Percentiles rank a stretch among this genome's conserved stretches.
phyloP scores from a whole-genome alignment of 345 rosid species.

The Diplotaxis tenuifolia region DNA sequence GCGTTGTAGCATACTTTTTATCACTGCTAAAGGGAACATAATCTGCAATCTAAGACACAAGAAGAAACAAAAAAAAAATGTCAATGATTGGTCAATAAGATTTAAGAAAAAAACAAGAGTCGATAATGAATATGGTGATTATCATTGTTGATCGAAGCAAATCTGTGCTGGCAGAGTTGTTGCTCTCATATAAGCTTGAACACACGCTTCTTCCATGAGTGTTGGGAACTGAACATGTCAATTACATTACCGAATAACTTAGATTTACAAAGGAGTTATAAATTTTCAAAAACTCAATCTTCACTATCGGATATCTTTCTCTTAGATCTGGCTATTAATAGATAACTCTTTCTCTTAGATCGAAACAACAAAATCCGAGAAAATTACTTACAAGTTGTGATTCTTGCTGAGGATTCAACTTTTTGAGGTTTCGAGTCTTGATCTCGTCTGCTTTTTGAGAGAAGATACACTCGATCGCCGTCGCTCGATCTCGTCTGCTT shows the following conservation, averaged over 20 bases:
- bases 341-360: too few species aligned
- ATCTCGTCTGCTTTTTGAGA: too few species aligned
- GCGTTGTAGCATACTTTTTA: constrained; percentile 48
- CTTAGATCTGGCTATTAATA: too few species aligned
- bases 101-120: neutral
- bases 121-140: constrained; percentile 29
- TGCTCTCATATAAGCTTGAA: constrained; percentile 43
- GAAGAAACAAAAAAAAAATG: constrained; percentile 10
- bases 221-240: constrained; percentile 42
- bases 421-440: too few species aligned
- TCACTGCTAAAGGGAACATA: constrained; percentile 41
- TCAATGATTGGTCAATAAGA: neutral
- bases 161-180: constrained; percentile 31
- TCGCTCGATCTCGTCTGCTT: too few species aligned
- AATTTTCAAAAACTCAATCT: too few species aligned
- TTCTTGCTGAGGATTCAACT: too few species aligned
- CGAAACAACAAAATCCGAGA: too few species aligned
- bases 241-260: constrained; percentile 8
- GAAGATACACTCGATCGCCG: too few species aligned
- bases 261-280: too few species aligned
- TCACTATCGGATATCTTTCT: too few species aligned
- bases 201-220: constrained; percentile 33
- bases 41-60: constrained; percentile 48
- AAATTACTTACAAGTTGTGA: too few species aligned
- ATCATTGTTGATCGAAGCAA: constrained; percentile 59